phyloP scores from a whole-genome alignment of 495 filamentous ascomycete genomes.

The Xylaria longipes region DNA sequence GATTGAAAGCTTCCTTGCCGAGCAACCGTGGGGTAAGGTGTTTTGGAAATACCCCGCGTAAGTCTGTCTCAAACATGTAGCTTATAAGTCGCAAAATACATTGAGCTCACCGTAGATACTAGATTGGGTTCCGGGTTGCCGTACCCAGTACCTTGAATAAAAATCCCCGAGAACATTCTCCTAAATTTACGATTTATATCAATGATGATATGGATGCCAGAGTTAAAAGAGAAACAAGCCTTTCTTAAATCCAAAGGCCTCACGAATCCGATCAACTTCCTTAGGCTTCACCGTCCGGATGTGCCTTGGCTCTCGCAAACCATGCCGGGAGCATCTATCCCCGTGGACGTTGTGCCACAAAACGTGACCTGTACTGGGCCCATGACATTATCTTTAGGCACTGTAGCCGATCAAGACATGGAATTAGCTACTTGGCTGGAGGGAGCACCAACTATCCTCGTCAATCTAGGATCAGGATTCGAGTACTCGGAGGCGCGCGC shows the following conservation, averaged over 20 bases:
- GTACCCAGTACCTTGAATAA: constrained; percentile 54
- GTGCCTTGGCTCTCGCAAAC: constrained; percentile 32
- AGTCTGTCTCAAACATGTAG: constrained; percentile 6
- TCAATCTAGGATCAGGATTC: constrained; percentile 55
- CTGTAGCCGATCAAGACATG: constrained; percentile 46
- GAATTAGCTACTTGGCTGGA: constrained; percentile 52
- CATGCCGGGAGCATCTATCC: constrained; percentile 41
- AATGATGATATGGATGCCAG: constrained; percentile 24
- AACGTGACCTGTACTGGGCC: constrained; percentile 55
- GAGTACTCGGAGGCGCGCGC: constrained; percentile 30
- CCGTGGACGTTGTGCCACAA: constrained; percentile 46
- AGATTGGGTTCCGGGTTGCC: constrained; percentile 56
- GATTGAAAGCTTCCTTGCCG: constrained; percentile 48
- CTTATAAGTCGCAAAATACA: neutral
- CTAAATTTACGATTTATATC: constrained; percentile 34
- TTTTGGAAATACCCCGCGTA: constrained; percentile 40
- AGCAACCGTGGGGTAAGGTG: constrained; percentile 43
- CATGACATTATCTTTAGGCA: constrained; percentile 42
- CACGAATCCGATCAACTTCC: constrained; percentile 22
- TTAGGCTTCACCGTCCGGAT: constrained; percentile 3
- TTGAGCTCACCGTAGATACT: constrained; percentile 7
- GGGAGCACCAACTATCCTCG: constrained; percentile 50
- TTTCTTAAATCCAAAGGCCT: constrained; percentile 29
- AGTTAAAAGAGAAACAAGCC: constrained; percentile 11
- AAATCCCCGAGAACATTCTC: constrained; percentile 55